Percentiles rank a stretch among this genome's conserved stretches.
phyloP scores from a whole-genome alignment of 2,329 filamentous ascomycete genomes.

The Aspergillus alliaceus region DNA sequence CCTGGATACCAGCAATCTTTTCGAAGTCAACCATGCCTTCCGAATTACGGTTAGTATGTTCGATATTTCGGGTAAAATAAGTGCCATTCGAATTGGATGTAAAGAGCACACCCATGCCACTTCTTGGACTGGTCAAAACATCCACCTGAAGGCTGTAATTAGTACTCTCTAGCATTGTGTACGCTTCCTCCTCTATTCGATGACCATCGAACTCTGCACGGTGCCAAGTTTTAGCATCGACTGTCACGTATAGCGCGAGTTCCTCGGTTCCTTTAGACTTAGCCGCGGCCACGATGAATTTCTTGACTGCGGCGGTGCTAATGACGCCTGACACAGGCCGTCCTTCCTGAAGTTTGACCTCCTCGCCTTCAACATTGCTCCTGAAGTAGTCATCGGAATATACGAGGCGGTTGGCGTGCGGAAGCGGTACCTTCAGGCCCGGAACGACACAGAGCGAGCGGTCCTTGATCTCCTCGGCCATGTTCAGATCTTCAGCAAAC shows the following conservation, averaged over 20 bases:
- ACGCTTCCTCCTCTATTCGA: conserved; percentile 79
- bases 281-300: conserved; percentile 80
- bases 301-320: conserved; percentile 80
- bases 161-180: conserved; percentile 92
- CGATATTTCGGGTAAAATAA: conserved; percentile 88
- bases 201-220: conserved; percentile 87
- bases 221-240: conserved; percentile 84
- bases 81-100: conserved; percentile 98
- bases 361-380: conserved; percentile 54
- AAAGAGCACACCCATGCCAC: conserved; percentile 82
- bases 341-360: conserved; percentile 73
- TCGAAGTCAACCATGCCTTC: conserved; percentile 88
- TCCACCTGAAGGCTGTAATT: conserved; percentile 98
- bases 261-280: conserved; percentile 79
- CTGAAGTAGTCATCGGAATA: conserved; percentile 83
- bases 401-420: conserved; percentile 73
- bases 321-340: conserved; percentile 76
- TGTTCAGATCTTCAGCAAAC: conserved; percentile 59
- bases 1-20: conserved; percentile 87
- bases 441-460: conserved; percentile 78
- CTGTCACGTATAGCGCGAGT: conserved; percentile 85
- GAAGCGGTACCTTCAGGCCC: conserved; percentile 68
- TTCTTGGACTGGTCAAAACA: conserved; percentile 68
- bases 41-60: conserved; percentile 83
- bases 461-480: conserved; percentile 64